Evolutionary conservation across 352 stramenopile genomes (phyloP), one percentile per base, ranked within the genome.

Genomic region (Phytophthora cryptogea): DNA sequence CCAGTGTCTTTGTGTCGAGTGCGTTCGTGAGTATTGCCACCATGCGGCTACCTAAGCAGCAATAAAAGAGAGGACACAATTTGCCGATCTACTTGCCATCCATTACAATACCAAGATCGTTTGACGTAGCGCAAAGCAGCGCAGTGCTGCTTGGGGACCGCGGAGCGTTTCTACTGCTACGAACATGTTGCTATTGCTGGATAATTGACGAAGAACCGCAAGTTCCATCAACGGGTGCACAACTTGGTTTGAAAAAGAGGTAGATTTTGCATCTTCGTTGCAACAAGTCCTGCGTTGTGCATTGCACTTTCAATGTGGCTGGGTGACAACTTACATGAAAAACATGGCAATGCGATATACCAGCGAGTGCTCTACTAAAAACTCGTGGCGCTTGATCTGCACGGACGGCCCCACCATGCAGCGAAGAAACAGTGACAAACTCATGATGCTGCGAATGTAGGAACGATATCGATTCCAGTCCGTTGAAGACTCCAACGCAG

Each of bases 381-480:
- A 90, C 39, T 92, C 63, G 68, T 92, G 86, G 37, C 83, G 83
- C 66, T 92, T 94, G 64, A 94, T 78, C 51, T 72, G 50, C n/a
- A 93, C 67, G 3, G 76, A 86, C 0, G 83, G 55, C 0, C 86
- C 86, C 27, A 86, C 53, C 11, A 92, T 65, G 13, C 70, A 81
- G 50, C 82, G 78, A 35, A 95, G 65, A 50, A 95, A 93, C 11
- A 95, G 80, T 47, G 86, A 95, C n/a, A 95, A 67, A 42, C 83
- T 92, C 23, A 81, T 89, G 54, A 92, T 88, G 66, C 75, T 90
- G 59, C 84, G 83, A 46, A 93, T 63, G 35, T 86, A 95, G 11
- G 78, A 80, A 16, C 72, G 65, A 48, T 80, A 95, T 28, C 87
- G 83, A 17, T 85, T 64, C 86, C 86, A 95, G 57, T 95, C 84